A percentile compares a stretch with the other conserved stretches of the same genome.
phyloP scores from a whole-genome alignment of 1,284 basidiomycete species.

The Naganishia sp. region DNA sequence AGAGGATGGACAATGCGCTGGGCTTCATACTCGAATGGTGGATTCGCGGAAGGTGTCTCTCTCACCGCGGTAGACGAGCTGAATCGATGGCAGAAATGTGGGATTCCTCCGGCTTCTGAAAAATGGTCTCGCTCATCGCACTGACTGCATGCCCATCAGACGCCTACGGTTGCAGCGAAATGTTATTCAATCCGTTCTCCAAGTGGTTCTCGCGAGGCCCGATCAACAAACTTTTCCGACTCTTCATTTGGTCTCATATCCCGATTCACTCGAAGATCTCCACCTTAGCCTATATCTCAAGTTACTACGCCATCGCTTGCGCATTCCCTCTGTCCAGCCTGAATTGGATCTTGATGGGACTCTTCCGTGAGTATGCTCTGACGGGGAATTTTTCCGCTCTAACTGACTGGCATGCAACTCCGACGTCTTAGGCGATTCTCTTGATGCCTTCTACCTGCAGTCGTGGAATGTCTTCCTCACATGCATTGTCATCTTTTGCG shows the following conservation, averaged over 20 bases:
- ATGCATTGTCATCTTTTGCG: slow-evolving; percentile 72
- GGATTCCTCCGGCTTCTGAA: slow-evolving; percentile 47
- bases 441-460: slow-evolving; percentile 47
- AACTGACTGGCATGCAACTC: too few relatives aligned
- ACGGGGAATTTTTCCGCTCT: too few relatives aligned
- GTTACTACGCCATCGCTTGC: slow-evolving; percentile 49
- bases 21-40: slow-evolving; percentile 77
- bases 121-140: slow-evolving; percentile 28
- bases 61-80: slow-evolving; percentile 58
- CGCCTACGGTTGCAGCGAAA: slow-evolving; percentile 59
- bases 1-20: slow-evolving; percentile 73
- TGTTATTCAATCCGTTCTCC: slow-evolving; percentile 73
- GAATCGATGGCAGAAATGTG: slow-evolving; percentile 84
- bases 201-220: slow-evolving; percentile 73
- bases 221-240: slow-evolving; percentile 71
- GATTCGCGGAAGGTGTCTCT: slow-evolving; percentile 85
- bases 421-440: slow-evolving; percentile 36
- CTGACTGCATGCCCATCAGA: slow-evolving; percentile 3
- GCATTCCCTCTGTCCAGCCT: slow-evolving; percentile 41
- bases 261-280: slow-evolving; percentile 49
- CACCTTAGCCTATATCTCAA: slow-evolving; percentile 47
- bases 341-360: slow-evolving; percentile 46
- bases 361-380: slow-evolving; percentile 27
- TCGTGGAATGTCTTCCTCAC: slow-evolving; percentile 58
- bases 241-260: slow-evolving; percentile 73